Percentiles rank a stretch among this genome's conserved stretches.
Conservation (phyloP, 352 stramenopile genomes). For the Pythium phragmitis region DNA sequence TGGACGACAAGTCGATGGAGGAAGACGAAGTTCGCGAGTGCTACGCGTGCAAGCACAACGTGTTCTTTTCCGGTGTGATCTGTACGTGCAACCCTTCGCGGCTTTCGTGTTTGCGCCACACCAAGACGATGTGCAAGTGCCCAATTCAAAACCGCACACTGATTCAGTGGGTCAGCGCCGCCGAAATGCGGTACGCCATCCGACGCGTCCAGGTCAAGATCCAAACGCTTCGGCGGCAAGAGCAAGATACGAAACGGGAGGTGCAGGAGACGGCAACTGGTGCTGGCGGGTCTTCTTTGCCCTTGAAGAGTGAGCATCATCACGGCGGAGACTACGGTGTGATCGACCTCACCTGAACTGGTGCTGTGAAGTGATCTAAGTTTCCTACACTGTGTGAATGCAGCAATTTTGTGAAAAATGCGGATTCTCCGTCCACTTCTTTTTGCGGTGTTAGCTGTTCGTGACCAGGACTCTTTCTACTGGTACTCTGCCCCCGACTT, state of each 20-base stretch:
- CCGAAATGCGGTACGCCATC: conserved; percentile 68
- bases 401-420: background rate
- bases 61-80: conserved; percentile 81
- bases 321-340: conserved; percentile 1
- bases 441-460: background rate
- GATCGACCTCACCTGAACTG: conserved; percentile 19
- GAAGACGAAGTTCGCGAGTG: conserved; percentile 71
- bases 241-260: background rate
- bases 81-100: conserved; percentile 59
- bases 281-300: background rate
- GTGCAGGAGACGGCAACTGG: background rate
- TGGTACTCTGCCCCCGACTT: background rate
- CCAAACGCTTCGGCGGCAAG: conserved; percentile 25
- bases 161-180: conserved; percentile 64
- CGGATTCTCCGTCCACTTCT: background rate
- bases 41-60: conserved; percentile 69
- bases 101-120: conserved; percentile 64
- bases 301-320: background rate
- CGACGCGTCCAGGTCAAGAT: conserved; percentile 71
- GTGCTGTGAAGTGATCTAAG: background rate
- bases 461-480: too few relatives aligned
- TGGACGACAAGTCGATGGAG: conserved; percentile 74
- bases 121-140: conserved; percentile 65
- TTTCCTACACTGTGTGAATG: background rate
- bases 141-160: conserved; percentile 50